Conservation (phyloP, 495 filamentous ascomycete species). For the Hyaloscypha finlandica region DNA sequence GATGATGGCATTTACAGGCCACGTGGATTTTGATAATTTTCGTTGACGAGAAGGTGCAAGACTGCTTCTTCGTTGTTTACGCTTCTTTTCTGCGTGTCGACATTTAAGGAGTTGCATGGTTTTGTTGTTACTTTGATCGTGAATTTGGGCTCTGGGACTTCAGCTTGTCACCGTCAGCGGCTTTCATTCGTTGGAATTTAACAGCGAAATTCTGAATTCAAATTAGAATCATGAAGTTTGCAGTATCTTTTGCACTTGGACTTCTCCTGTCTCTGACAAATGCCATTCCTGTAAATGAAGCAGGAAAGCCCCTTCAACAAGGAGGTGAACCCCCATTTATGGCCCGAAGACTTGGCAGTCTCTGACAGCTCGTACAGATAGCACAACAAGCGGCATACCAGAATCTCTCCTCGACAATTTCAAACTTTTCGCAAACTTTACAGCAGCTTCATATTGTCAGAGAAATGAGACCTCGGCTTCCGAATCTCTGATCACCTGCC, state of each 20-base stretch:
- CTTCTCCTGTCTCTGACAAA: neutral
- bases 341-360: neutral
- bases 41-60: neutral
- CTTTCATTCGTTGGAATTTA: neutral
- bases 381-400: neutral
- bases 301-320: neutral
- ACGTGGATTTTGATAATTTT: neutral
- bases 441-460: neutral
- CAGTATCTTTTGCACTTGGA: neutral
- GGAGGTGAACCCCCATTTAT: neutral
- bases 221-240: neutral
- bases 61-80: neutral
- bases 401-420: neutral
- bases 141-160: no score
- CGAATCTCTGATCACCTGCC: neutral
- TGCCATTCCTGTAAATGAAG: neutral
- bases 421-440: conserved; percentile 3
- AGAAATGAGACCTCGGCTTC: conserved; percentile 1
- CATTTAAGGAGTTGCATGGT: no score
- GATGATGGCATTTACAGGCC: neutral
- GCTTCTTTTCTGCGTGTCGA: neutral
- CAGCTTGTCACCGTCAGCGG: no score
- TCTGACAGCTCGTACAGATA: neutral
- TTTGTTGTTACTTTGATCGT: no score
- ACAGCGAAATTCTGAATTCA: neutral